These are phyloP conservation scores for Penicillium verhagenii DNA, from an alignment of 495 filamentous ascomycete genomes.

Conservation along the genomic window DNA sequence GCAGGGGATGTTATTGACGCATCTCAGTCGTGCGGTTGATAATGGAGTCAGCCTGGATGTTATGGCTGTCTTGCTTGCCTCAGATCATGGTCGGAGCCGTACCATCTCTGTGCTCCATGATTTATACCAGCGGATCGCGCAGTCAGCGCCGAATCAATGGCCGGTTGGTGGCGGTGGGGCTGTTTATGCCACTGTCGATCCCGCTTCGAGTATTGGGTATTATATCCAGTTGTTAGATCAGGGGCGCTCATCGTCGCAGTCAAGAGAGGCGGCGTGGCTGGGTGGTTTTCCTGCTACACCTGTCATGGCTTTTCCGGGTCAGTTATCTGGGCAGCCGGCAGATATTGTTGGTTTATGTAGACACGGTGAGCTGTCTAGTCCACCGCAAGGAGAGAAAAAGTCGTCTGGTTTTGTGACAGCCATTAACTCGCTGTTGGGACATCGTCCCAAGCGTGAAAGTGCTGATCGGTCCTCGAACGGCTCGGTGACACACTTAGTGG, in stretches of 20 bases:
- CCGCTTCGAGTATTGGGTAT: constrained; percentile 1
- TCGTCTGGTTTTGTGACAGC: background rate
- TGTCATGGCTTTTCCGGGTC: background rate
- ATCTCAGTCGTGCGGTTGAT: constrained; percentile 38
- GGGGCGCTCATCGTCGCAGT: background rate
- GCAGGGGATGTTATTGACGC: constrained; percentile 41
- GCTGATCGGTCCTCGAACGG: background rate
- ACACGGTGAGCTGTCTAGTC: background rate
- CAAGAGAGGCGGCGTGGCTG: background rate
- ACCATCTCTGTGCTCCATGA: constrained; percentile 29
- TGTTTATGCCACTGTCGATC: constrained; percentile 6
- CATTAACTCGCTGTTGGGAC: background rate
- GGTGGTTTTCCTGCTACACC: background rate
- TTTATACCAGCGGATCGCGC: constrained; percentile 35
- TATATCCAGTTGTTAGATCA: constrained; percentile 3
- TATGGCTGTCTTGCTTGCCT: constrained; percentile 33
- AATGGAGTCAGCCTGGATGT: constrained; percentile 37
- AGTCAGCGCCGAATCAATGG: constrained; percentile 9
- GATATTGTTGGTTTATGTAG: background rate
- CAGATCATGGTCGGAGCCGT: constrained; percentile 29
- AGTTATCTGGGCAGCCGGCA: background rate
- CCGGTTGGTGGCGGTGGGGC: background rate
- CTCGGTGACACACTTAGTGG: background rate
- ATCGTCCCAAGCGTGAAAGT: background rate
- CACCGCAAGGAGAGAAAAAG: background rate